Evolutionary conservation across 768 basidiomycete species (phyloP).

Genomic region (Coprinopsis marcescibilis): DNA sequence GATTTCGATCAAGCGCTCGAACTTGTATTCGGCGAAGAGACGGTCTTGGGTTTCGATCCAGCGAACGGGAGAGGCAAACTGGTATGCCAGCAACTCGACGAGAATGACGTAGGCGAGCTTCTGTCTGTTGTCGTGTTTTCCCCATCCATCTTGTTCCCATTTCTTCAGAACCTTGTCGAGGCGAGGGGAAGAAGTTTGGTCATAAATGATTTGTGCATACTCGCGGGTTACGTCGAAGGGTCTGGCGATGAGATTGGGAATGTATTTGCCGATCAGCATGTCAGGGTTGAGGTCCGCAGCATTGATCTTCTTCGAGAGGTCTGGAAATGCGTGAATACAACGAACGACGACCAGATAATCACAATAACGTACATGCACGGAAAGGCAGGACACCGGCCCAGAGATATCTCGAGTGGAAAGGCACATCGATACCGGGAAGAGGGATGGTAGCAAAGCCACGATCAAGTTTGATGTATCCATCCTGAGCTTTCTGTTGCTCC

Average conservation of each 20-base stretch:
- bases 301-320: constrained; percentile 98
- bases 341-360: constrained; percentile 1
- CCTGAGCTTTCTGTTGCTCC: constrained; percentile 69
- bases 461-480: constrained; percentile 87
- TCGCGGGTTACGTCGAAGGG: constrained; percentile 79
- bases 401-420: constrained; percentile 98
- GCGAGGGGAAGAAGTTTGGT: constrained; percentile 92
- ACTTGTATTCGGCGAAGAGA: constrained; percentile 78
- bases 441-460: constrained; percentile 96
- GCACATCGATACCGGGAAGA: constrained; percentile 95
- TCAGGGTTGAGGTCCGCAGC: constrained; percentile 88
- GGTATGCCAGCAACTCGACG: constrained; percentile 95
- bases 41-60: constrained; percentile 99
- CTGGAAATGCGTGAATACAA: constrained; percentile 31
- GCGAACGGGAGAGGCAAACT: constrained; percentile 96
- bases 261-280: constrained; percentile 91
- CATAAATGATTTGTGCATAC: constrained; percentile 93
- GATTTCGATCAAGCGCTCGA: constrained; percentile 92
- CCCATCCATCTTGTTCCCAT: constrained; percentile 94
- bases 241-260: constrained; percentile 91
- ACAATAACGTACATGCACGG: constrained; percentile 75
- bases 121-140: constrained; percentile 72
- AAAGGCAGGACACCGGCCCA: constrained; percentile 99
- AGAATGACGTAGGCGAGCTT: constrained; percentile 94
- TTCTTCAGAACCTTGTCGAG: constrained; percentile 91